Conservation (phyloP, 306 rosid genomes). For the Vigna angularis region DNA sequence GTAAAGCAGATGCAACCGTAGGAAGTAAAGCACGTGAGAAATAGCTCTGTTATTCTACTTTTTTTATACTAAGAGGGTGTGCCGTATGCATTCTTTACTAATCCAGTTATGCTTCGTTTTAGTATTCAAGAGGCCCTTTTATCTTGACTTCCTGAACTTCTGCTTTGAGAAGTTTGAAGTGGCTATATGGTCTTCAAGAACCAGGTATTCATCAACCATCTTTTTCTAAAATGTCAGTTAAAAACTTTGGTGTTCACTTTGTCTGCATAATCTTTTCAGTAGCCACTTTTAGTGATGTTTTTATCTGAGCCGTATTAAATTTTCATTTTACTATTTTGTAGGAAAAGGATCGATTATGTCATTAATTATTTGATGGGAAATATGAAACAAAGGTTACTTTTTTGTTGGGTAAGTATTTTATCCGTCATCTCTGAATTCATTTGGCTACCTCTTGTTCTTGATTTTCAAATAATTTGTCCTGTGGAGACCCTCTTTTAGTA, state of each 20-base stretch:
- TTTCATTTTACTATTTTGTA: conserved; percentile 45
- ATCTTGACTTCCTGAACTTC: conserved; percentile 71
- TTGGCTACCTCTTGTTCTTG: conserved; percentile 12
- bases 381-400: conserved; percentile 65
- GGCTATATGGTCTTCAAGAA: conserved; percentile 90
- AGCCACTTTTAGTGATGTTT: not conserved
- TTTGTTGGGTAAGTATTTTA: conserved; percentile 78
- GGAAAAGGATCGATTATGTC: conserved; percentile 59
- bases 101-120: conserved; percentile 47
- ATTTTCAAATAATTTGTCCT: conserved; percentile 28
- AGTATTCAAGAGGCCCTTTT: conserved; percentile 92
- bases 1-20: conserved; percentile 61
- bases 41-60: conserved; percentile 15
- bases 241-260: not conserved
- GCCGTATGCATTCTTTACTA: conserved; percentile 15
- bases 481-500: conserved; percentile 2
- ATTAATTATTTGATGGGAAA: conserved; percentile 70
- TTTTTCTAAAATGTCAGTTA: conserved; percentile 13
- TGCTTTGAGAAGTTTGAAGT: conserved; percentile 94
- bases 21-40: conserved; percentile 62
- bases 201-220: conserved; percentile 57
- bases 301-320: not conserved
- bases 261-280: conserved; percentile 6
- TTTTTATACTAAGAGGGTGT: not conserved
- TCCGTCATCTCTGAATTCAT: conserved; percentile 3